Conservation (phyloP, 164 flowering plant species). For the Kalanchoe fedtschenkoi region DNA sequence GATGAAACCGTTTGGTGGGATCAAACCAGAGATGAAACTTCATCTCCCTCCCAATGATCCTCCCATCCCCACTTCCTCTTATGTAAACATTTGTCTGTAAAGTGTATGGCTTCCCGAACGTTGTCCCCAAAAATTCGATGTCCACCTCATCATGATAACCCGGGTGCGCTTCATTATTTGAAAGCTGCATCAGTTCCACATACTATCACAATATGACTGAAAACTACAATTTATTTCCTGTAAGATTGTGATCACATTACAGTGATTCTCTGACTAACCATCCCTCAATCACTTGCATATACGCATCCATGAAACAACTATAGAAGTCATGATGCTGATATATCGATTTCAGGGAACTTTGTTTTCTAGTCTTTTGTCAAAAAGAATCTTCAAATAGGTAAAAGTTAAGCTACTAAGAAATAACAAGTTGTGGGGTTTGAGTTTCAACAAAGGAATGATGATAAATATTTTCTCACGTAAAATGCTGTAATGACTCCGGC, state of each 20-base stretch:
- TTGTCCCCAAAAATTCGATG: slow-evolving; percentile 55
- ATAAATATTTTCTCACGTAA: slow-evolving; percentile 33
- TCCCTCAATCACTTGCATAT: neutral
- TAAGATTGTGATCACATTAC: too few relatives aligned
- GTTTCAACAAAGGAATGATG: neutral
- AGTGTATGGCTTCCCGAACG: slow-evolving; percentile 59
- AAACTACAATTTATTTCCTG: too few relatives aligned
- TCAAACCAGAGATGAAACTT: slow-evolving; percentile 68
- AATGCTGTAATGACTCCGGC: slow-evolving; percentile 84
- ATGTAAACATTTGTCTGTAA: slow-evolving; percentile 64
- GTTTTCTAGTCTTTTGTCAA: neutral
- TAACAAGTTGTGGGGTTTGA: too few relatives aligned
- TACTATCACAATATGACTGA: neutral
- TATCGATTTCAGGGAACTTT: neutral
- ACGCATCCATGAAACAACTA: too few relatives aligned
- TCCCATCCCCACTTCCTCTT: slow-evolving; percentile 63
- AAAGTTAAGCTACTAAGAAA: too few relatives aligned
- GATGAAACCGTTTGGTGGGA: slow-evolving; percentile 46
- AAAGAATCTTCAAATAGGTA: too few relatives aligned
- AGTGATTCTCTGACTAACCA: too few relatives aligned
- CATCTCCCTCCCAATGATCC: slow-evolving; percentile 60
- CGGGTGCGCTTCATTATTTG: slow-evolving; percentile 58
- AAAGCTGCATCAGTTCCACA: slow-evolving; percentile 23
- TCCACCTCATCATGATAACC: slow-evolving; percentile 63
- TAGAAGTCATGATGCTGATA: neutral